Evolutionary conservation across 2,329 filamentous ascomycete genomes (phyloP).

Genomic region (Fusarium oligoseptatum): DNA sequence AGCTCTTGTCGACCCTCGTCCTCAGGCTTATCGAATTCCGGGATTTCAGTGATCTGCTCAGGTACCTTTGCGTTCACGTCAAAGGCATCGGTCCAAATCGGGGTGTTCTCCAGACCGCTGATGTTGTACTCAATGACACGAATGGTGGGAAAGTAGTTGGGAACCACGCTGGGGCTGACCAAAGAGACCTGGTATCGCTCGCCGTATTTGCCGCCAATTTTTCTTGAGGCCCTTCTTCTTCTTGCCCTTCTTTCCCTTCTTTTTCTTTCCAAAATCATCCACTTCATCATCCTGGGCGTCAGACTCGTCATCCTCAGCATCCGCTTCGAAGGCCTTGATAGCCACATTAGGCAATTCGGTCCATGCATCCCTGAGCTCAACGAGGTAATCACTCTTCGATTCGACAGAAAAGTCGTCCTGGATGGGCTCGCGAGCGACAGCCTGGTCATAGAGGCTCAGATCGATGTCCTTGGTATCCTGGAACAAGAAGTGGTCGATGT

Average conservation of each 20-base stretch:
- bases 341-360: constrained; percentile 74
- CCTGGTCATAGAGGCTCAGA: constrained; percentile 58
- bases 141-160: constrained; percentile 90
- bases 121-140: constrained; percentile 97
- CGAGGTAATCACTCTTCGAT: constrained; percentile 79
- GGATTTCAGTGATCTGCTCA: constrained; percentile 11
- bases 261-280: constrained; percentile 40
- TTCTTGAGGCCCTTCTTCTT: constrained; percentile 66
- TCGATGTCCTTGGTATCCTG: constrained; percentile 86
- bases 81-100: constrained; percentile 60
- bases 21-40: constrained; percentile 47
- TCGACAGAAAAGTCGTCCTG: constrained; percentile 70
- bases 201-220: constrained; percentile 82
- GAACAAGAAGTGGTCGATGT: constrained; percentile 96
- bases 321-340: constrained; percentile 33
- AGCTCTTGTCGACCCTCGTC: constrained; percentile 48
- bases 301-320: constrained; percentile 37
- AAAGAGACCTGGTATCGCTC: constrained; percentile 88
- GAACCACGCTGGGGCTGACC: constrained; percentile 88
- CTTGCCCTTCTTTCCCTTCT: constrained; percentile 54
- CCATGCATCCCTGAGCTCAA: constrained; percentile 84
- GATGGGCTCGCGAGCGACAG: constrained; percentile 46
- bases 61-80: constrained; percentile 24
- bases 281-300: constrained; percentile 37
- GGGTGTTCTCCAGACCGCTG: constrained; percentile 74